Conservation (phyloP, 495 filamentous ascomycete species). For the Geoglossum glabrum region DNA sequence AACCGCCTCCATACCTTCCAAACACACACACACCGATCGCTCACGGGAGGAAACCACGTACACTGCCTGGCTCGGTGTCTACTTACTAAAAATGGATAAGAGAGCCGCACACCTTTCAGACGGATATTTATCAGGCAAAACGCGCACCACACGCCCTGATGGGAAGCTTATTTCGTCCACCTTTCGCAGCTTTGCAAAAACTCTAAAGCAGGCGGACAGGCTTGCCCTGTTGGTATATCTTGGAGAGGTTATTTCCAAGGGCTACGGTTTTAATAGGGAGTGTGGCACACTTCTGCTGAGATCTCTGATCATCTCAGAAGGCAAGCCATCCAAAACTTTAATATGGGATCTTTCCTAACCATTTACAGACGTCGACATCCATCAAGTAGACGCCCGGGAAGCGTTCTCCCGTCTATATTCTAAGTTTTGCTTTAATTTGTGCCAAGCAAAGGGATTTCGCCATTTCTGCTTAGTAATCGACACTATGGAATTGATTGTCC, state of each 20-base stretch:
- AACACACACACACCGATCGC: not conserved
- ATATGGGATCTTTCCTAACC: not conserved
- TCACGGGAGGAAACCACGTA: not conserved
- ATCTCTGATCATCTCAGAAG: not conserved
- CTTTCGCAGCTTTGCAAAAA: not conserved
- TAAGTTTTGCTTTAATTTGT: not conserved
- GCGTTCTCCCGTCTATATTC: not conserved
- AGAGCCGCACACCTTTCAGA: not conserved
- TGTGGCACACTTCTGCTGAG: not conserved
- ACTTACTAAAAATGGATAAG: not conserved
- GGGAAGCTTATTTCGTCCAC: not conserved
- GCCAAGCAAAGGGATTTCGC: not conserved
- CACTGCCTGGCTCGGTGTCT: not conserved
- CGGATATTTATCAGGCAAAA: not conserved
- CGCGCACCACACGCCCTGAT: not conserved
- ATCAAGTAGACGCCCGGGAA: not conserved
- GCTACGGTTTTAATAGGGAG: not conserved
- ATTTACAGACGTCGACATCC: not conserved
- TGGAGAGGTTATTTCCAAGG: not conserved
- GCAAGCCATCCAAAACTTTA: not conserved
- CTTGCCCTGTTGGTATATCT: not conserved
- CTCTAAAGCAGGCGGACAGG: not conserved
- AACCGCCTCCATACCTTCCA: not conserved
- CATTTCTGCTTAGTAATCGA: conserved; percentile 1
- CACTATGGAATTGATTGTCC: conserved; percentile 1